Base-by-base conservation (phyloP, 805 yeast species). In the Candida jianshihensis region DNA sequence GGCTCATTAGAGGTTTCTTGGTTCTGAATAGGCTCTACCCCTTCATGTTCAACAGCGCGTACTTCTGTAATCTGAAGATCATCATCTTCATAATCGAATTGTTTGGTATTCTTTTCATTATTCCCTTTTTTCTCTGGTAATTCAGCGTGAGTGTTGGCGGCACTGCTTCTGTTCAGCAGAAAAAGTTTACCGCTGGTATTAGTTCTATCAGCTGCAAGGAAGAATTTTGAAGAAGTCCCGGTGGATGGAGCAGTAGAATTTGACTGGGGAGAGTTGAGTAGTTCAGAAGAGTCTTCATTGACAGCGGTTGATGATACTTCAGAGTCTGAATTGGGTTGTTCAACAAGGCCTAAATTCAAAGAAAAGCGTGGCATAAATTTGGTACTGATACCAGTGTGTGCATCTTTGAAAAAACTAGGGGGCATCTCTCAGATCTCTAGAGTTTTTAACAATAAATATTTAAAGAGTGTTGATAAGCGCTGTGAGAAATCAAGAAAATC, bases 61-160 rank as follows among this genome's bases (percentile, higher is more conserved):
- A 66, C 49, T 56, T 70, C 57, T 6, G 72, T 57, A 54, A 73
- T 60, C 26, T 62, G 62, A n/a, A 62, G 34, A 26, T 61, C 68
- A 39, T 61, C 65, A 27, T 40, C 47, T 6, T 42, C 44, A n/a
- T 33, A 42, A 8, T 27, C 30, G 25, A 5, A 25, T 12, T 15
- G 22, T 7, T 21, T 16, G 10, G 20, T 19, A n/a, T 12, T 20
- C 4, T 13, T n/a, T n/a, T n/a, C n/a, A n/a, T n/a, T n/a, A n/a
- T n/a, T n/a, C 14, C 19, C 26, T 28, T 5, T 25, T 6, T 5
- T 15, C 19, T 17, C n/a, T n/a, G n/a, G n/a, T n/a, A n/a, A n/a
- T n/a, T n/a, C n/a, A n/a, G n/a, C n/a, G n/a, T n/a, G n/a, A 15
- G 5, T 19, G 4, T 37, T 12, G 19, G 42, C 26, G 6, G 30